phyloP scores from a whole-genome alignment of 2,329 filamentous ascomycete genomes.

The Pseudocercospora eumusae region DNA sequence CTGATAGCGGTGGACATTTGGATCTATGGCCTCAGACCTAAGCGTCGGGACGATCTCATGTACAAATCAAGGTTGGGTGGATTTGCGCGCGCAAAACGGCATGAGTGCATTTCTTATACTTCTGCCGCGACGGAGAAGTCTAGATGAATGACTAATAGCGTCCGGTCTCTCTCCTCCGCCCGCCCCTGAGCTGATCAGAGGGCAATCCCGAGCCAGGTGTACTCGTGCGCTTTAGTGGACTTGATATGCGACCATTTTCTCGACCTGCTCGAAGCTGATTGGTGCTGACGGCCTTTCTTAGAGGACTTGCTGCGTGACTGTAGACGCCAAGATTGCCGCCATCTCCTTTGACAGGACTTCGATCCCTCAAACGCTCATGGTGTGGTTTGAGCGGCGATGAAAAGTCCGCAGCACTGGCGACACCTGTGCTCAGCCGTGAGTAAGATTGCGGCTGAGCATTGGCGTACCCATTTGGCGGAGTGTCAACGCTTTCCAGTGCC shows the following conservation, averaged over 20 bases:
- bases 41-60: background rate
- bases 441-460: conserved; percentile 41
- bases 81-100: background rate
- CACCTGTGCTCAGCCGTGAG: conserved; percentile 41
- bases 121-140: background rate
- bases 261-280: conserved; percentile 47
- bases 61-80: background rate
- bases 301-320: conserved; percentile 75
- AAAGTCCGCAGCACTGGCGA: conserved; percentile 42
- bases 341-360: conserved; percentile 56
- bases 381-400: conserved; percentile 52
- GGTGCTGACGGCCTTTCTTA: conserved; percentile 73
- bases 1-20: background rate
- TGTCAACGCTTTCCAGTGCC: conserved; percentile 21
- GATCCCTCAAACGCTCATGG: conserved; percentile 50
- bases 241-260: conserved; percentile 37
- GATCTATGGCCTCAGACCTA: background rate
- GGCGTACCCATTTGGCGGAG: conserved; percentile 30
- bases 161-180: conserved; percentile 34
- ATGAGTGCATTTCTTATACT: background rate
- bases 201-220: conserved; percentile 37
- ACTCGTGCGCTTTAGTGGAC: conserved; percentile 49
- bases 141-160: conserved; percentile 33
- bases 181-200: conserved; percentile 19
- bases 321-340: conserved; percentile 81